Evolutionary conservation across 768 basidiomycete species (phyloP), one percentile per base, ranked within the genome.

Genomic region (Mrakia blollopis): DNA sequence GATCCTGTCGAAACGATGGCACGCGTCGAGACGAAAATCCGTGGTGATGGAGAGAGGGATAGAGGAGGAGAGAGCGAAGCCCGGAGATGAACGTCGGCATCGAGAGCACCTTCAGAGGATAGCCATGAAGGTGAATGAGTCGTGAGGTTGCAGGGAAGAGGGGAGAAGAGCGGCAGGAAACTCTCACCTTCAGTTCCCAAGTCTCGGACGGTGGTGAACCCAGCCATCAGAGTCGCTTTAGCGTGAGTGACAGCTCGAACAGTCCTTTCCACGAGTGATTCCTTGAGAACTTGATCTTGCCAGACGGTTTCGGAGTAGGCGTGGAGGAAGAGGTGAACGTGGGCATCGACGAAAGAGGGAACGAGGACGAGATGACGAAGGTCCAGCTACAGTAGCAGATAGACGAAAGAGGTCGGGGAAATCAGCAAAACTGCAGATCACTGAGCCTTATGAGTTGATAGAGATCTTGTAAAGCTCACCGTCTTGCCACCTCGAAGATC

Each of bases 151-250:
- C 21, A 25, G 25, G 52, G 10, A 2, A 25, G 25, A 54, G 50
- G 50, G 25, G 25, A 54, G 52, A 54, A 54, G 23, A 25, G 14
- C 52, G 52, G 25, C 21, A 16, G 39, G 11, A 11, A 70, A n/a
- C n/a, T n/a, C 44, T 23, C 28, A 52, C 69, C 69, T 81, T 90
- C 89, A 1, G 89, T 90, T n/a, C 89, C 89, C 8, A 90, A 84
- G 80, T 90, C 89, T 44, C 89, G 89, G 21, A 89, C 89, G 11
- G 88, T 85, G 0, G 90, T 90, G 81, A 87, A 91, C 1, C 89
- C 89, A 5, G 89, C 88, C 84, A 88, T 83, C 21, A 89, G 82
- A 5, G 88, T 90, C 68, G 84, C 83, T 39, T 83, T 86, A 0
- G 89, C 89, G 73, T 90, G 90, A 4, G 87, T 85, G 0, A 88